A percentile compares a stretch with the other conserved stretches of the same genome.
Evolutionary conservation across 2,329 filamentous ascomycete species (phyloP).

Genomic region (Phyllosticta citriasiana): DNA sequence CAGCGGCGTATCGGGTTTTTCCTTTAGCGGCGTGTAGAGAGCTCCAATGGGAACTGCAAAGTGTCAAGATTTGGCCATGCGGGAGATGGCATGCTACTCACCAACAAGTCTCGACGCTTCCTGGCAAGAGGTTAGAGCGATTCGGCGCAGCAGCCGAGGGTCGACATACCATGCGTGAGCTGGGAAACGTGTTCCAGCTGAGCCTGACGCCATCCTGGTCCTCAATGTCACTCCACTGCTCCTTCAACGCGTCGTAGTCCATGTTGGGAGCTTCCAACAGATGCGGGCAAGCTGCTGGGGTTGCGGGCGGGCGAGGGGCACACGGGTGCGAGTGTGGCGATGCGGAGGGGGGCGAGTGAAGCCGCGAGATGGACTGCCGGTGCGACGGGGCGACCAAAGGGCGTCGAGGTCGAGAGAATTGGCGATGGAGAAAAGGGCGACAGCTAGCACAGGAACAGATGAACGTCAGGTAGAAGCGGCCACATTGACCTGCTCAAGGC

Average conservation of each 20-base stretch:
- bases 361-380: conserved; percentile 1
- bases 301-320: neutral
- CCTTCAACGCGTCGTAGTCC: conserved; percentile 90
- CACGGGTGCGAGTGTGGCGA: neutral
- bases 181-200: conserved; percentile 98
- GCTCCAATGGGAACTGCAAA: conserved; percentile 75
- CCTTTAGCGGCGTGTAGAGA: conserved; percentile 90
- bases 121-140: conserved; percentile 35
- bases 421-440: neutral
- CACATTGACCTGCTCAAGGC: conserved; percentile 22
- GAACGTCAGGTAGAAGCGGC: conserved; percentile 17
- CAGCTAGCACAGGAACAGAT: neutral
- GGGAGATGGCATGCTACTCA: conserved; percentile 15
- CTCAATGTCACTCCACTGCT: conserved; percentile 93
- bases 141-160: neutral
- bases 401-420: neutral
- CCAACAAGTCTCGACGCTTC: conserved; percentile 82
- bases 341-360: neutral
- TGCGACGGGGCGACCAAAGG: neutral
- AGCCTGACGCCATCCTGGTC: conserved; percentile 91
- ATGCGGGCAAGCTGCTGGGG: neutral
- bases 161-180: conserved; percentile 70
- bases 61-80: conserved; percentile 11
- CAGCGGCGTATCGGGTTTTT: conserved; percentile 79
- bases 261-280: conserved; percentile 39